Conservation (phyloP, 257 asterid species). For the Echium plantagineum region DNA sequence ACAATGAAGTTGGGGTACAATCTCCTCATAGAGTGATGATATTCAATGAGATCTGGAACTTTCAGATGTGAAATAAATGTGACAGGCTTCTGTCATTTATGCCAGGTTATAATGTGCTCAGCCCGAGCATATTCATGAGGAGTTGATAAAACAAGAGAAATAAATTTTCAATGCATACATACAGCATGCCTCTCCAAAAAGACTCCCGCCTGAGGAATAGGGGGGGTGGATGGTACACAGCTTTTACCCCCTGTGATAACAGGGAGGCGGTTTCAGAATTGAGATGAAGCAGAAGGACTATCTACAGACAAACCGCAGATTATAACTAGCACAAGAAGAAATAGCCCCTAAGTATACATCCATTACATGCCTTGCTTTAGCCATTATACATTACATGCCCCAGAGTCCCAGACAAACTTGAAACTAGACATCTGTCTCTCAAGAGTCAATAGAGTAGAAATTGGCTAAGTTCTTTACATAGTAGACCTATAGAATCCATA, state of each 20-base stretch:
- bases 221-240: too few species aligned
- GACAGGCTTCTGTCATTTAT: too few species aligned
- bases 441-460: neutral
- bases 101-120: neutral
- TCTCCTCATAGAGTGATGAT: neutral
- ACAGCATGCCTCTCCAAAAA: too few species aligned
- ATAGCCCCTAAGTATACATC: neutral
- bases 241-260: too few species aligned
- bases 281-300: too few species aligned
- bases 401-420: neutral
- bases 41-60: neutral
- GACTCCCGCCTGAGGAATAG: too few species aligned
- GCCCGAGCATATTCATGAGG: neutral
- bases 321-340: too few species aligned
- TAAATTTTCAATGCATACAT: neutral
- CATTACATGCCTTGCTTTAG: neutral
- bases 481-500: slow-evolving; percentile 8
- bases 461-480: neutral
- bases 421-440: neutral
- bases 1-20: neutral
- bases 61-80: neutral
- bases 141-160: neutral
- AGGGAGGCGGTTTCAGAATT: too few species aligned
- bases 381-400: neutral
- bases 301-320: neutral